These are phyloP conservation scores for Bacidia gigantensis DNA, from an alignment of 495 filamentous ascomycete genomes.

Conservation along the genomic window DNA sequence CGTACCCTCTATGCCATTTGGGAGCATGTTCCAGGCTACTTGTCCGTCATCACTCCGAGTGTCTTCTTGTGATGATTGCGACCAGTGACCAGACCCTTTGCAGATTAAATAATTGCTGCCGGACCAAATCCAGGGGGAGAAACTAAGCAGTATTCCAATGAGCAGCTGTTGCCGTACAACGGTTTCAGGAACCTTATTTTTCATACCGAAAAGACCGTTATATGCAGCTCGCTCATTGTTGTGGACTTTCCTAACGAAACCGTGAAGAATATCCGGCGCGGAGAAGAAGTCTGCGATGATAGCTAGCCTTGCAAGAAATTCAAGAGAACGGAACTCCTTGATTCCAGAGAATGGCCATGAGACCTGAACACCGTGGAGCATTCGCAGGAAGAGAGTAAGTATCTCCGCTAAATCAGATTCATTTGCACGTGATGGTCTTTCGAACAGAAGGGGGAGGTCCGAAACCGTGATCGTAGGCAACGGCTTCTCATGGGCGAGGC, in stretches of 20 bases:
- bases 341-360: neutral
- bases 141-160: slow-evolving; percentile 43
- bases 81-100: slow-evolving; percentile 53
- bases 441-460: slow-evolving; percentile 14
- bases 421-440: neutral
- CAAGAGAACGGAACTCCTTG: slow-evolving; percentile 18
- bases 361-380: neutral
- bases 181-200: slow-evolving; percentile 30
- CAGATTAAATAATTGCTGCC: slow-evolving; percentile 49
- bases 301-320: slow-evolving; percentile 45
- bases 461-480: slow-evolving; percentile 11
- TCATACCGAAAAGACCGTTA: too few relatives aligned
- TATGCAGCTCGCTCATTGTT: neutral
- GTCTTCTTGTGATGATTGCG: slow-evolving; percentile 21
- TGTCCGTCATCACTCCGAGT: slow-evolving; percentile 27
- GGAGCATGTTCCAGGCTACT: slow-evolving; percentile 62
- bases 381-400: neutral
- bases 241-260: neutral
- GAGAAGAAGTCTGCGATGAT: slow-evolving; percentile 56
- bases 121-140: slow-evolving; percentile 28
- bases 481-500: slow-evolving; percentile 1
- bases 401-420: neutral
- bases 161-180: slow-evolving; percentile 49
- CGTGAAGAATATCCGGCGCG: neutral
- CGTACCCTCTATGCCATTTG: slow-evolving; percentile 55